These are phyloP conservation scores for Paecilomyces sp. DNA, from an alignment of 2,329 filamentous ascomycete genomes.

Conservation along the genomic window DNA sequence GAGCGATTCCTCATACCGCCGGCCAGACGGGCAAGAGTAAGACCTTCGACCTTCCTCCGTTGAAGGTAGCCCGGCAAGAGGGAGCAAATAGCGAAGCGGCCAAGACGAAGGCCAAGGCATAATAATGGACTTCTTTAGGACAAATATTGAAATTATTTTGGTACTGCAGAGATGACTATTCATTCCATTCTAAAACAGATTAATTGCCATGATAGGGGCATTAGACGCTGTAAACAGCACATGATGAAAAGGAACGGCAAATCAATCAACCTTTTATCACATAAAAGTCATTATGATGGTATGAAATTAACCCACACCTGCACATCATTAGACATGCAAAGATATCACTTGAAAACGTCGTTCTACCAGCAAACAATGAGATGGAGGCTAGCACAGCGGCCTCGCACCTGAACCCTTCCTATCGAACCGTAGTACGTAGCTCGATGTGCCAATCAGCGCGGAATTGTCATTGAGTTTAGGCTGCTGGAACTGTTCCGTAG, in stretches of 20 bases:
- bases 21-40: conserved; percentile 45
- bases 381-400: not conserved
- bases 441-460: not conserved
- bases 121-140: not conserved
- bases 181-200: not conserved
- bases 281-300: not conserved
- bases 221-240: not conserved
- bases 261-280: not conserved
- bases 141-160: not conserved
- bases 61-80: conserved; percentile 38
- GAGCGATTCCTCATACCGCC: conserved; percentile 44
- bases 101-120: not conserved
- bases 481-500: conserved; percentile 16
- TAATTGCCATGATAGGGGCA: not conserved
- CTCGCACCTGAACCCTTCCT: not conserved
- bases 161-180: not conserved
- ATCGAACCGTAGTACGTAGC: not conserved
- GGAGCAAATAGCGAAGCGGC: not conserved
- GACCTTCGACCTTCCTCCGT: conserved; percentile 48
- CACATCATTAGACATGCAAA: not conserved
- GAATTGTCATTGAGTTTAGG: not conserved
- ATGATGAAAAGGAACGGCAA: not conserved
- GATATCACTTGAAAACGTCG: not conserved
- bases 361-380: not conserved
- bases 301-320: not conserved